Percentiles rank a stretch among this genome's conserved stretches.
Evolutionary conservation across 176 grass and related monocot species (phyloP).

Genomic region (Otatea glauca): DNA sequence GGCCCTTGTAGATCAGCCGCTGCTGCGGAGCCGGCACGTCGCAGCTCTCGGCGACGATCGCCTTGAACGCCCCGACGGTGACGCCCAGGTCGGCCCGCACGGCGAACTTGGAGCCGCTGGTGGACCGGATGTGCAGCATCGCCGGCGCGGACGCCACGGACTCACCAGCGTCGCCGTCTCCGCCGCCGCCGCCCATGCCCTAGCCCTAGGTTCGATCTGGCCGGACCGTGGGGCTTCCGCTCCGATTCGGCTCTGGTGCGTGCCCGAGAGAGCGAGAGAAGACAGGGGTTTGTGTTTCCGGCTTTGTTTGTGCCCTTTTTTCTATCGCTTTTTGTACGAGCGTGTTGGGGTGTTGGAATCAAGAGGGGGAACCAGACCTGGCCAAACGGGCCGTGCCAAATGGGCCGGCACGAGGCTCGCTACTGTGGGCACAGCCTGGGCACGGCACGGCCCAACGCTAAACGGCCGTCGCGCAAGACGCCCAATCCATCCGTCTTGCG

Average conservation of each 20-base stretch:
- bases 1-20: constrained; percentile 77
- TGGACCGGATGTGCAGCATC: constrained; percentile 65
- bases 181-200: constrained; percentile 57
- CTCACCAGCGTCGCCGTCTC: constrained; percentile 24
- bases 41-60: constrained; percentile 58
- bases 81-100: constrained; percentile 55
- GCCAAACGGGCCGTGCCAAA: too few species aligned
- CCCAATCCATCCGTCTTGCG: too few species aligned
- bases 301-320: not conserved
- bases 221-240: constrained; percentile 6
- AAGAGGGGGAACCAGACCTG: too few species aligned
- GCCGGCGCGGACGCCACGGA: constrained; percentile 8
- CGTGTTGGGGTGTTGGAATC: constrained; percentile 15
- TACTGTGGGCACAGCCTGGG: too few species aligned
- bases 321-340: constrained; percentile 29
- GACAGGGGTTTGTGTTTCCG: not conserved
- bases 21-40: constrained; percentile 69
- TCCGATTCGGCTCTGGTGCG: constrained; percentile 26
- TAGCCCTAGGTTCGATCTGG: constrained; percentile 43
- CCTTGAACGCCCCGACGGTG: constrained; percentile 59
- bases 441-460: too few species aligned
- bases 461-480: too few species aligned
- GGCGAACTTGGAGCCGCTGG: constrained; percentile 63
- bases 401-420: too few species aligned
- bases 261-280: not conserved